Percentiles rank a stretch among this genome's conserved stretches.
Conservation (phyloP, 106 monocot species). For the Dioscorea zingiberensis region DNA sequence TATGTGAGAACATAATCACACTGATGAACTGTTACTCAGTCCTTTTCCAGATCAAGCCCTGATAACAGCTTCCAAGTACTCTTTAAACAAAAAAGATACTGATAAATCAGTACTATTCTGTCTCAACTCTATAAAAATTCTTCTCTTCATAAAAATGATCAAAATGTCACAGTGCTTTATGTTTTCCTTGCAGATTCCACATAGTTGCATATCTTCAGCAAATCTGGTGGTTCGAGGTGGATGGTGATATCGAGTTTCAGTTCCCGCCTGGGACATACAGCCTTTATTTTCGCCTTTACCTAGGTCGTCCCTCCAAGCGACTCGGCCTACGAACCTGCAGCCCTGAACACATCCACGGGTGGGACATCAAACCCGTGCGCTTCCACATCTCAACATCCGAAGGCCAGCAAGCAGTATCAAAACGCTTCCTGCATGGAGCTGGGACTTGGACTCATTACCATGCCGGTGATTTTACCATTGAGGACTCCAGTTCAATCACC, state of each 20-base stretch:
- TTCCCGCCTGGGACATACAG: conserved; percentile 13
- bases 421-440: conserved; percentile 8
- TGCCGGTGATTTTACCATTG: conserved; percentile 12
- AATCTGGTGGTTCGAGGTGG: conserved; percentile 23
- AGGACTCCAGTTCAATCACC: background rate
- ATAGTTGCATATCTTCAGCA: conserved; percentile 16
- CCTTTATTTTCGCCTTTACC: conserved; percentile 15
- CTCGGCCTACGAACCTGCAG: conserved; percentile 5
- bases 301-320: conserved; percentile 10
- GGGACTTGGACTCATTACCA: conserved; percentile 9
- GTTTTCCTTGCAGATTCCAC: conserved; percentile 4
- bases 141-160: too few species aligned
- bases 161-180: background rate
- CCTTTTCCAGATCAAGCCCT: too few species aligned
- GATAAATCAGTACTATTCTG: too few species aligned
- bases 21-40: too few species aligned
- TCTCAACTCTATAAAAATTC: too few species aligned
- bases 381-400: conserved; percentile 15
- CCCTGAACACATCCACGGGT: conserved; percentile 18
- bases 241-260: conserved; percentile 5
- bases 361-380: conserved; percentile 13
- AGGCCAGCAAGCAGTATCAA: conserved; percentile 13
- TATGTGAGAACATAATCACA: too few species aligned
- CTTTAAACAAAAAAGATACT: too few species aligned
- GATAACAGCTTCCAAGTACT: too few species aligned